Base-by-base conservation (phyloP, 352 stramenopile species). In the Ophiocytium majus region DNA sequence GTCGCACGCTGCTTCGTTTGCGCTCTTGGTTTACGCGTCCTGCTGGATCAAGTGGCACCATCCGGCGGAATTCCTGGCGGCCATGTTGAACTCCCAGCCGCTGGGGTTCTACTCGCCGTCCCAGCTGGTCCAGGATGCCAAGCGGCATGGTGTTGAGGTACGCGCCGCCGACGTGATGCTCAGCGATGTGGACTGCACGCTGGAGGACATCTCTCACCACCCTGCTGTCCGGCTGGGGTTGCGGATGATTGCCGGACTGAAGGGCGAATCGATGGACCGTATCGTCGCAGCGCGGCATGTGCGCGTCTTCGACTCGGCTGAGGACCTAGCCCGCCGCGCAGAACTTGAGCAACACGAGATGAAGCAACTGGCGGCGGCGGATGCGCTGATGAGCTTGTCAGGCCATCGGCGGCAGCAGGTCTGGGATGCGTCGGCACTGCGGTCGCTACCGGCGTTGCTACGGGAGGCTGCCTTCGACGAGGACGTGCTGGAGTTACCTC, bases 41-140 rank as follows among this genome's bases (percentile, higher is more conserved):
- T 23, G 19, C 28, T 71, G 57, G 57, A 28, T 71, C 57, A 71
- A 71, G 57, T 71, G 57, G 19, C 28, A 71, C 57, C 57, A 71
- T 28, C 57, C 57, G 28, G 57, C 57, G 57, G 57, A 23, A 23
- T 71, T 71, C 57, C 57, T 71, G 57, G 57, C 57, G 28, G 23
- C 57, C 19, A 23, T 71, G 23, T 28, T 71, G 19, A 71, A 71
- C 57, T 23, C 19, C 57, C 57, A 71, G 28, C 57, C 57, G 19
- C 23, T 71, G 57, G 57, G 57, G 19, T 71, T 71, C 57, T 71
- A 71, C 57, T 23, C 19, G 57, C 57, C 57, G 57, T 71, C 57
- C 19, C 57, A 71, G 57, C 57, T 71, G 19, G 57, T 71, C 19
- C 19, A 23, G 19, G 57, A 71, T 28, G 57, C 57, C 19, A 71